Base-by-base conservation (phyloP, 106 monocot species). In the Platanthera zijinensis region DNA sequence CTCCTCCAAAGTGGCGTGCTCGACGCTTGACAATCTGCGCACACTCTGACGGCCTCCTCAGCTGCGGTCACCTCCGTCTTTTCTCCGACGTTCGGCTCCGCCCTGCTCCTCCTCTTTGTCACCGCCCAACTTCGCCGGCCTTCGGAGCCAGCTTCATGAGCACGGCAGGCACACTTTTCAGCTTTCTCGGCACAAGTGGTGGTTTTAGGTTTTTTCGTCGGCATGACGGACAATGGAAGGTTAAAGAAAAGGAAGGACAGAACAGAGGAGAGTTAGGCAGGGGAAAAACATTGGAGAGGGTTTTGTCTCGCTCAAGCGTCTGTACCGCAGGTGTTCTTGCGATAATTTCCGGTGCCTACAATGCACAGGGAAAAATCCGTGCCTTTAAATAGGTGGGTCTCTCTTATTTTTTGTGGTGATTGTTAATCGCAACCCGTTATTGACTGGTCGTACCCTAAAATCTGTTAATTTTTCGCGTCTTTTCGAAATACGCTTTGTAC, bases 31-130 rank as follows among this genome's bases (percentile, higher is more conserved):
- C 21, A 64, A 64, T 22, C 22, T 8, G 25, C 2, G 61, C 61
- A 61, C 17, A 21, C 61, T 64, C 22, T 64, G 14, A 64, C 9
- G 28, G 63, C 9, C 25, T 15, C 14, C 21, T 22, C 28, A 9
- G 9, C 63, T 64, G 9, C 10, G 17, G 14, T 56, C 56, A 2
- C n/a, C 63, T 8, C 63, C 63, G 7, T 3, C 22, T 7, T 64
- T 25, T 64, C 25, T 28, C 28, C 22, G 39, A 0, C 39, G 63
- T 8, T 19, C 63, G 1, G 21, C 28, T 64, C 63, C 63, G 19
- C 63, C 63, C 22, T 64, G 63, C 63, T 64, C 63, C 21, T 64
- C 63, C 28, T 61, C 13, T n/a, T 18, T 21, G 61, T 61, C 61
- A 18, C 61, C 7, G 7, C 21, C 21, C 13, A 61, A n/a, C 61